These are phyloP conservation scores for Pseudogymnoascus sp. DNA, from an alignment of 2,329 filamentous ascomycete species.

Conservation along the genomic window DNA sequence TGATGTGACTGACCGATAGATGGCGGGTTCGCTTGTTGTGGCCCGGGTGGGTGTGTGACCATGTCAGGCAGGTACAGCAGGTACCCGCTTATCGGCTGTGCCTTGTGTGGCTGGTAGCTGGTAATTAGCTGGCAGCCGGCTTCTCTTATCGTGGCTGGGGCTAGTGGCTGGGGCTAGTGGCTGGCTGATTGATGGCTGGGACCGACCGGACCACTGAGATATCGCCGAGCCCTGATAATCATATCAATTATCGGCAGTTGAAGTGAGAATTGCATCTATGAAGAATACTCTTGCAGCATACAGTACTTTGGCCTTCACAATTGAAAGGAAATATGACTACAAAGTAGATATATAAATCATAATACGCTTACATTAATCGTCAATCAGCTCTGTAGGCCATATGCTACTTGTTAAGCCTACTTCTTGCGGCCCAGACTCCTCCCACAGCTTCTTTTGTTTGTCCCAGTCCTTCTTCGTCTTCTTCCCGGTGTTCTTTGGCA, in stretches of 20 bases:
- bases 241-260: neutral
- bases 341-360: neutral
- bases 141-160: neutral
- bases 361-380: neutral
- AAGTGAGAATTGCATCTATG: neutral
- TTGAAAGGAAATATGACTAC: neutral
- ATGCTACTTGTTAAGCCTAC: neutral
- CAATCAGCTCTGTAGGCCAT: neutral
- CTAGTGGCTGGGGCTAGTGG: neutral
- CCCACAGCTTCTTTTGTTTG: constrained; percentile 76
- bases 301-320: neutral
- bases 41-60: constrained; percentile 1
- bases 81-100: neutral
- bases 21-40: constrained; percentile 6
- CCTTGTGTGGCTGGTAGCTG: neutral
- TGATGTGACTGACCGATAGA: constrained; percentile 1
- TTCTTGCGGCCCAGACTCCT: constrained; percentile 41
- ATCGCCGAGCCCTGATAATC: neutral
- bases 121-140: neutral
- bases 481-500: constrained; percentile 69
- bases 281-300: neutral
- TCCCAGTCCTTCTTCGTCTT: constrained; percentile 87
- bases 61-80: neutral
- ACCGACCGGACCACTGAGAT: neutral
- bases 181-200: neutral